Evolutionary conservation across 148 eudicot species (phyloP).

Genomic region (Arbutus unedo): DNA sequence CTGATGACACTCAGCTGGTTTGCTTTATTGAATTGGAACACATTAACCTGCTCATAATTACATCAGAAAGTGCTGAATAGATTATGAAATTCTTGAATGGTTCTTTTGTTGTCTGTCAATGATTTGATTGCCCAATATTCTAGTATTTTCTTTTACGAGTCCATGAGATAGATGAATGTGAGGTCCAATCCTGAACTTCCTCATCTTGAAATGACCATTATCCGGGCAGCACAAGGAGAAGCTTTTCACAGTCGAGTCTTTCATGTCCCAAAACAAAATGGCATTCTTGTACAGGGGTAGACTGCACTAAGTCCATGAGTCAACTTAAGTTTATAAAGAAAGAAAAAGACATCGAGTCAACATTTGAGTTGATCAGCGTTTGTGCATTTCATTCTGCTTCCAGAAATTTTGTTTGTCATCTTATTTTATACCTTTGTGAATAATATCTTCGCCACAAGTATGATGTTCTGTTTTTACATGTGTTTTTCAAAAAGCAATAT

Average conservation of each 20-base stretch:
- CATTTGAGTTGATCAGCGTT: background rate
- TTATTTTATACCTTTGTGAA: background rate
- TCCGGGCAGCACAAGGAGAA: background rate
- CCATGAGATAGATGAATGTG: conserved; percentile 4
- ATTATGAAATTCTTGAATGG: background rate
- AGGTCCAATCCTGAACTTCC: background rate
- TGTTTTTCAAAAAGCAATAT: background rate
- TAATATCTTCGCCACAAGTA: background rate
- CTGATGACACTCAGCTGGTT: background rate
- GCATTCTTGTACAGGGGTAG: background rate
- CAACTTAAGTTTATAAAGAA: background rate
- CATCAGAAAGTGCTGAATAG: background rate
- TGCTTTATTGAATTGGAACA: background rate
- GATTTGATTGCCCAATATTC: background rate
- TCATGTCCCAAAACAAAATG: background rate
- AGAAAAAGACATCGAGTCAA: background rate
- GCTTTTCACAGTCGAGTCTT: background rate
- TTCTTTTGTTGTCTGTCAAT: background rate
- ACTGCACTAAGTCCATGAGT: background rate
- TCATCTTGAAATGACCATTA: background rate
- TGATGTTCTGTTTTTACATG: background rate
- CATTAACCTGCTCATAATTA: background rate
- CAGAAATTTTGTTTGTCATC: background rate
- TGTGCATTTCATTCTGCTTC: background rate
- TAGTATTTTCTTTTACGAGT: background rate